These are phyloP conservation scores for Hypholoma fasciculare DNA, from an alignment of 768 basidiomycete species.

Conservation along the genomic window DNA sequence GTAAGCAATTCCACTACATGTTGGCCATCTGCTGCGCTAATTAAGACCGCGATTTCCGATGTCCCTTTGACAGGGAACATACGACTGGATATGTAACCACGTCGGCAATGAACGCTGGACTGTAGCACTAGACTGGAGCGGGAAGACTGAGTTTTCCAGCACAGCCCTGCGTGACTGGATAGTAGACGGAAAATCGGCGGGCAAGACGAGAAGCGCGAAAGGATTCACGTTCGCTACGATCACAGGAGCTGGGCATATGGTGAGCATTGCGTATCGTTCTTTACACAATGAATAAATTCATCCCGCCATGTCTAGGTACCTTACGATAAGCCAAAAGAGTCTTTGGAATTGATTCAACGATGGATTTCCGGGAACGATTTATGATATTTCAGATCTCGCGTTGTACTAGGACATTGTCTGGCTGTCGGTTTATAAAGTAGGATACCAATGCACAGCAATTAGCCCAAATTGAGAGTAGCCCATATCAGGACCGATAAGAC, in stretches of 20 bases:
- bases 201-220: slow-evolving; percentile 35
- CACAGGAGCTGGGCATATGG: slow-evolving; percentile 74
- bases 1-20: neutral
- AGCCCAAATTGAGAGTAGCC: neutral
- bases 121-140: slow-evolving; percentile 70
- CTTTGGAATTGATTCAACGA: slow-evolving; percentile 46
- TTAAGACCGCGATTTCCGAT: neutral
- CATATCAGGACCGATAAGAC: no score
- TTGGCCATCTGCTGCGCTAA: neutral
- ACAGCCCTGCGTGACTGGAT: slow-evolving; percentile 57
- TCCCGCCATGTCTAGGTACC: slow-evolving; percentile 42
- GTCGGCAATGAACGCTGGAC: slow-evolving; percentile 77
- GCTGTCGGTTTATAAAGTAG: neutral
- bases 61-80: slow-evolving; percentile 40
- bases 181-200: slow-evolving; percentile 46
- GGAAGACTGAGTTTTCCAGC: slow-evolving; percentile 41
- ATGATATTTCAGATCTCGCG: neutral
- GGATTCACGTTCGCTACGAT: slow-evolving; percentile 67
- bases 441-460: neutral
- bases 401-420: no score
- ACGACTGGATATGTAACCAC: slow-evolving; percentile 80
- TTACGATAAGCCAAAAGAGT: slow-evolving; percentile 61
- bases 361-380: slow-evolving; percentile 33
- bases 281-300: neutral
- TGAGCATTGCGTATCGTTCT: slow-evolving; percentile 23